A percentile compares a stretch with the other conserved stretches of the same genome.
phyloP scores from a whole-genome alignment of 257 asterid genomes.

The Scutellaria barbata region DNA sequence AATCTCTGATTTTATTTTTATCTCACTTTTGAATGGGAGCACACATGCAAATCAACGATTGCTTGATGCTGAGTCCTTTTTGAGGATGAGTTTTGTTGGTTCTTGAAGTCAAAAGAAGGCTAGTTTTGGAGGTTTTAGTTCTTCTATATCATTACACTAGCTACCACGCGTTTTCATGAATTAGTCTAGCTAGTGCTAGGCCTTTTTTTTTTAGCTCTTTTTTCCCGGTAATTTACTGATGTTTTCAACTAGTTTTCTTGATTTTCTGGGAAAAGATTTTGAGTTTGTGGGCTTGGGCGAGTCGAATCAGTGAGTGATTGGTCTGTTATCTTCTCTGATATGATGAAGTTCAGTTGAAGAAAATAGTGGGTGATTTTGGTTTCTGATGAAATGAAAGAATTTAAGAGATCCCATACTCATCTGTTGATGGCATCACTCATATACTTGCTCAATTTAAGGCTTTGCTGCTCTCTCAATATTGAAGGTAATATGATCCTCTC shows the following conservation, averaged over 20 bases:
- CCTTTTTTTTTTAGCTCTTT: background rate
- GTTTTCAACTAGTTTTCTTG: constrained; percentile 18
- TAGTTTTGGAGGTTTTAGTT: constrained; percentile 28
- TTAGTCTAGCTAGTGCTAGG: constrained; percentile 11
- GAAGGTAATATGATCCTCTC: constrained; percentile 63
- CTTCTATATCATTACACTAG: background rate
- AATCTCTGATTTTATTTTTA: background rate
- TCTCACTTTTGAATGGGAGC: constrained; percentile 9
- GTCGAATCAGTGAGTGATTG: constrained; percentile 39
- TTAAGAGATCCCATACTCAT: constrained; percentile 32
- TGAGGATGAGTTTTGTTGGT: constrained; percentile 7
- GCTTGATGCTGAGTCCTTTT: background rate
- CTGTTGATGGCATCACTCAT: constrained; percentile 29
- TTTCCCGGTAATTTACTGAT: constrained; percentile 12
- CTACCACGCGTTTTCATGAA: constrained; percentile 24
- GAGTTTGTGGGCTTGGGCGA: constrained; percentile 33
- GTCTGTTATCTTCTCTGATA: background rate
- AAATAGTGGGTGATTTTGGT: constrained; percentile 3
- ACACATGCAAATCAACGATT: constrained; percentile 17
- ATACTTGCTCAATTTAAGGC: constrained; percentile 30
- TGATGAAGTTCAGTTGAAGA: constrained; percentile 33
- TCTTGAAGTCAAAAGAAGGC: constrained; percentile 30
- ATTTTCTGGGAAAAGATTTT: constrained; percentile 14
- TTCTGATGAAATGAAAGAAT: constrained; percentile 46
- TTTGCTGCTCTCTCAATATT: constrained; percentile 51